Evolutionary conservation across 352 stramenopile species (phyloP).

Genomic region (Globisporangium ultimum): DNA sequence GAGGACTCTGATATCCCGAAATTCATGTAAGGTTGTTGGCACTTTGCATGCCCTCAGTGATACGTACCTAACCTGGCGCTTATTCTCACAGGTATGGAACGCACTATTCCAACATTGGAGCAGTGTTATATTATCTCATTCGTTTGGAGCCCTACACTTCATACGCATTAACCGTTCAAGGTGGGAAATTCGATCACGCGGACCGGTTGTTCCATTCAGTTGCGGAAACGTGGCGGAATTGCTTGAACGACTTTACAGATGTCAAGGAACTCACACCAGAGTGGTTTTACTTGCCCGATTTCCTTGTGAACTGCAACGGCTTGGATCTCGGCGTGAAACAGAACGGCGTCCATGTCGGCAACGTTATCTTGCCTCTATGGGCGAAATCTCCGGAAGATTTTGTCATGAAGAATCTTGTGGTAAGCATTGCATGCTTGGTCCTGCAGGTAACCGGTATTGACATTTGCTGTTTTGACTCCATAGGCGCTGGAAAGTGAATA

Average conservation of each 20-base stretch:
- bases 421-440: conserved; percentile 20
- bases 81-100: conserved; percentile 68
- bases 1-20: conserved; percentile 86
- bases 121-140: conserved; percentile 98
- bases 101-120: conserved; percentile 91
- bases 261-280: conserved; percentile 94
- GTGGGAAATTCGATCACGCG: conserved; percentile 92
- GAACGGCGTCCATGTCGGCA: conserved; percentile 80
- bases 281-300: conserved; percentile 92
- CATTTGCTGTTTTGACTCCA: neutral
- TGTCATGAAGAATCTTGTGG: conserved; percentile 81
- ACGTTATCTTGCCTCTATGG: conserved; percentile 95
- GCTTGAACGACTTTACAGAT: conserved; percentile 87
- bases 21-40: conserved; percentile 55
- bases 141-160: conserved; percentile 98
- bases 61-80: neutral
- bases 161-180: conserved; percentile 93
- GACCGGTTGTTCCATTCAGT: conserved; percentile 93
- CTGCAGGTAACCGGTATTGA: neutral
- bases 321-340: conserved; percentile 80
- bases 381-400: conserved; percentile 79
- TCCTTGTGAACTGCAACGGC: conserved; percentile 86
- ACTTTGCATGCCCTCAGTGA: neutral
- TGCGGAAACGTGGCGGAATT: conserved; percentile 87
- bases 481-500: conserved; percentile 85